A percentile compares a stretch with the other conserved stretches of the same genome.
Conservation (phyloP, 2,329 filamentous ascomycete genomes). For the Cercospora sp. region DNA sequence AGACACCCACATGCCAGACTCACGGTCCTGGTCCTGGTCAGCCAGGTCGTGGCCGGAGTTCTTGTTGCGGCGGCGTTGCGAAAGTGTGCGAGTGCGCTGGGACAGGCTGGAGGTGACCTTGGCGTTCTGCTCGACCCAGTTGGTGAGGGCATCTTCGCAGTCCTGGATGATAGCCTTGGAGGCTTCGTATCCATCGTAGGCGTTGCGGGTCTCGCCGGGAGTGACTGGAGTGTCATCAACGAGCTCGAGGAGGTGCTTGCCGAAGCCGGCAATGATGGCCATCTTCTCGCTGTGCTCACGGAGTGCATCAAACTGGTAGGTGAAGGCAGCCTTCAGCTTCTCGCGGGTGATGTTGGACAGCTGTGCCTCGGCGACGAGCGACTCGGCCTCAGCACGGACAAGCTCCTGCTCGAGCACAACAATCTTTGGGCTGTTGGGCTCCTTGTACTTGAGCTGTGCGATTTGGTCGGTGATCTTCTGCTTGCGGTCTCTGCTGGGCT, state of each 20-base stretch:
- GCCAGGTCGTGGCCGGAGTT: conserved; percentile 78
- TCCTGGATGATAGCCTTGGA: conserved; percentile 99
- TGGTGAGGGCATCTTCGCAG: conserved; percentile 94
- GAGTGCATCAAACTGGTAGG: conserved; percentile 96
- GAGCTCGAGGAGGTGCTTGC: conserved; percentile 96
- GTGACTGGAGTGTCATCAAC: conserved; percentile 97
- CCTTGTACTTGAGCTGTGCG: conserved; percentile 98
- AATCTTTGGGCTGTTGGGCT: conserved; percentile 96
- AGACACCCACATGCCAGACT: conserved; percentile 78
- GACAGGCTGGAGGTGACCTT: conserved; percentile 85
- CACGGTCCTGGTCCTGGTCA: conserved; percentile 71
- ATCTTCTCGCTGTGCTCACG: conserved; percentile 98
- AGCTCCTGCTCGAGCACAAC: conserved; percentile 98
- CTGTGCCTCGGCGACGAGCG: conserved; percentile 96
- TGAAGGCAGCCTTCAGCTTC: conserved; percentile 98
- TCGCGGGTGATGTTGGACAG: conserved; percentile 99
- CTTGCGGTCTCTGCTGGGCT: conserved; percentile 97
- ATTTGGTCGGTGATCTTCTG: conserved; percentile 99
- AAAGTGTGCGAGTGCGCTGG: conserved; percentile 81
- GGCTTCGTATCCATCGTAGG: conserved; percentile 97
- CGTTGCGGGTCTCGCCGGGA: conserved; percentile 89
- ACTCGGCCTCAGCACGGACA: conserved; percentile 96
- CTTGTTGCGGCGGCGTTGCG: conserved; percentile 70
- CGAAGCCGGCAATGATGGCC: conserved; percentile 94
- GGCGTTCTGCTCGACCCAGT: conserved; percentile 92